phyloP scores from a whole-genome alignment of 2,329 filamentous ascomycete genomes.

The Chalara sp. region DNA sequence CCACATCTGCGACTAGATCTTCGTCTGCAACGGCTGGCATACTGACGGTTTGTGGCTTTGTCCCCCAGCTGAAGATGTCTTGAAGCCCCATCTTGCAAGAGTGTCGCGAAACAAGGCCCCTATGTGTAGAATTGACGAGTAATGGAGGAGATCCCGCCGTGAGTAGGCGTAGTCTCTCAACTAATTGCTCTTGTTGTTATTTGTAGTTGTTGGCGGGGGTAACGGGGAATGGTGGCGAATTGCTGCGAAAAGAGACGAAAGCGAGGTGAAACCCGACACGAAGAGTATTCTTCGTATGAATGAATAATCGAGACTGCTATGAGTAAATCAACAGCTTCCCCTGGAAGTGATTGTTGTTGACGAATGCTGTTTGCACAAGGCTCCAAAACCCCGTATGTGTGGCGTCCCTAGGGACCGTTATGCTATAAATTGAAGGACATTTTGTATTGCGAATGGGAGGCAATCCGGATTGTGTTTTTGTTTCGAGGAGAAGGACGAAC shows the following conservation, averaged over 20 bases:
- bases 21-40: constrained; percentile 38
- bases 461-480: constrained; percentile 12
- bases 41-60: constrained; percentile 31
- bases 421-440: constrained; percentile 32
- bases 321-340: too few relatives aligned
- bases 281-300: too few relatives aligned
- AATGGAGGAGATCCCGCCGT: neutral
- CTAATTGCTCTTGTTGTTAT: too few relatives aligned
- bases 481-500: constrained; percentile 8
- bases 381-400: constrained; percentile 17
- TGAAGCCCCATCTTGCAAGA: constrained; percentile 21
- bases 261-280: too few relatives aligned
- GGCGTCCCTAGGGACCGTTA: constrained; percentile 40
- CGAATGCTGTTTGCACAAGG: neutral
- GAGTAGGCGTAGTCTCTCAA: too few relatives aligned
- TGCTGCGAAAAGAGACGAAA: too few relatives aligned
- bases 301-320: too few relatives aligned
- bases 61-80: constrained; percentile 37
- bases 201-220: too few relatives aligned
- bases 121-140: neutral
- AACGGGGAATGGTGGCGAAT: too few relatives aligned
- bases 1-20: constrained; percentile 68
- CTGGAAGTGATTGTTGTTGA: too few relatives aligned
- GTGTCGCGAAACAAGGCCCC: too few relatives aligned
- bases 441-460: constrained; percentile 8